Base-by-base conservation (phyloP, 148 eudicot genomes). In the Rhododendron ferrugineum region DNA sequence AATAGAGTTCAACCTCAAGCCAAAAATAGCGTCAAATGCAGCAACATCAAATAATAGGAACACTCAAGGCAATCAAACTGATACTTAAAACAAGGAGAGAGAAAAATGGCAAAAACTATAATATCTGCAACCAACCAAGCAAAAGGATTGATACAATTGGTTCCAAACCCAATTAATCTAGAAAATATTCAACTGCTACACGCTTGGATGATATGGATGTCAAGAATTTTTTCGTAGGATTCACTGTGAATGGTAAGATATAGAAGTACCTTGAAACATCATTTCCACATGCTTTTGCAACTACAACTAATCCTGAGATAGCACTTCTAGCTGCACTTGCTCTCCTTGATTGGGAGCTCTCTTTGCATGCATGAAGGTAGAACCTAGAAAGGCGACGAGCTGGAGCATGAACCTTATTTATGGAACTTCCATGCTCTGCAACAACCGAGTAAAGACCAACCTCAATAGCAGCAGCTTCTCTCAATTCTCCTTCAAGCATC, bases 371-470 rank as follows among this genome's bases (percentile, higher is more conserved):
- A 90, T 92, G 92, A 85, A 94, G 87, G 92, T 92, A 97, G 58
- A 97, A 82, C 89, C 99, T 95, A 78, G 94, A 97, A 78, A 97
- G 96, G 74, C 99, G 98, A 80, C 99, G 88, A 85, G 99, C 99
- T 15, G 99, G 98, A 79, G 99, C 93, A 89, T 97, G 99, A 72
- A 97, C 98, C 85, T 94, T 97, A 89, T 85, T 93, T 14, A 77
- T 89, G 85, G 99, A 97, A 87, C 98, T 97, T 86, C 98, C 99
- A 85, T 97, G 99, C 86, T 97, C 99, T 8, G 98, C 96, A 87
- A 92, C 92, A 81, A 95, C 92, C 18, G 98, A 94, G 82, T 97
- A 97, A 11, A 97, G 93, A 70, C 95, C 89, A 68, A 92, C 89
- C 87, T 97, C 98, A 78, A 94, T 82, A 46, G 92, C 96, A 85